phyloP scores from a whole-genome alignment of 768 basidiomycete species.

The Suillus placidus region DNA sequence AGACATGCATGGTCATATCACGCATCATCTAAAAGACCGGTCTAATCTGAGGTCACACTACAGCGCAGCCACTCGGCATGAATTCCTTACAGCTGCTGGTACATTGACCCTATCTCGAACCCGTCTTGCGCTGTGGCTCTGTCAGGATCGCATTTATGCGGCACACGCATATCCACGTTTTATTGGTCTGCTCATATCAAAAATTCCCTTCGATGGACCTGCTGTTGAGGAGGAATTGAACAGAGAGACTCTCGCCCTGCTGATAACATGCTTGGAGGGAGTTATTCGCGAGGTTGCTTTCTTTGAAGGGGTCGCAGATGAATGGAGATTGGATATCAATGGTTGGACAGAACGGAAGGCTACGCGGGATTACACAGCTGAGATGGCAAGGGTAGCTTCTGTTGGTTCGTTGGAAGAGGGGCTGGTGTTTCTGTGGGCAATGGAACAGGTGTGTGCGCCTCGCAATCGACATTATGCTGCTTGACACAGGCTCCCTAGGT shows the following conservation, averaged over 20 bases:
- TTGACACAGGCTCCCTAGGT: slow-evolving; percentile 42
- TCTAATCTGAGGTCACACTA: slow-evolving; percentile 48
- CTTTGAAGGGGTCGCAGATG: slow-evolving; percentile 54
- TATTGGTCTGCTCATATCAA: slow-evolving; percentile 64
- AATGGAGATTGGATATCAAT: slow-evolving; percentile 48
- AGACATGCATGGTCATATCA: not conserved
- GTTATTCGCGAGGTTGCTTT: slow-evolving; percentile 61
- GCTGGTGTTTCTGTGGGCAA: slow-evolving; percentile 75
- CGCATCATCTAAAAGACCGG: slow-evolving; percentile 40
- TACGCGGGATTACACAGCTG: slow-evolving; percentile 72
- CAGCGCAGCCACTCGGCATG: slow-evolving; percentile 51
- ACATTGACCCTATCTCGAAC: slow-evolving; percentile 48
- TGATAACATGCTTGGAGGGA: slow-evolving; percentile 58
- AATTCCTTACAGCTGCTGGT: slow-evolving; percentile 64
- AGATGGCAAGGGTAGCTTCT: slow-evolving; percentile 59
- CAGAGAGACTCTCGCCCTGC: slow-evolving; percentile 44
- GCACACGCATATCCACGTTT: slow-evolving; percentile 75
- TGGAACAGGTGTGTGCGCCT: slow-evolving; percentile 60
- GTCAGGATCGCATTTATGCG: slow-evolving; percentile 76
- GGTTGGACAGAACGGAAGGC: slow-evolving; percentile 57
- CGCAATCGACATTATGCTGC: not conserved
- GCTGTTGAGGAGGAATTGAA: slow-evolving; percentile 12
- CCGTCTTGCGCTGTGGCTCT: slow-evolving; percentile 63
- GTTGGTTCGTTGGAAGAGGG: slow-evolving; percentile 58
- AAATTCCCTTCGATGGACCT: slow-evolving; percentile 48